Base-by-base conservation (phyloP, 495 filamentous ascomycete genomes). In the Tuber brumale region DNA sequence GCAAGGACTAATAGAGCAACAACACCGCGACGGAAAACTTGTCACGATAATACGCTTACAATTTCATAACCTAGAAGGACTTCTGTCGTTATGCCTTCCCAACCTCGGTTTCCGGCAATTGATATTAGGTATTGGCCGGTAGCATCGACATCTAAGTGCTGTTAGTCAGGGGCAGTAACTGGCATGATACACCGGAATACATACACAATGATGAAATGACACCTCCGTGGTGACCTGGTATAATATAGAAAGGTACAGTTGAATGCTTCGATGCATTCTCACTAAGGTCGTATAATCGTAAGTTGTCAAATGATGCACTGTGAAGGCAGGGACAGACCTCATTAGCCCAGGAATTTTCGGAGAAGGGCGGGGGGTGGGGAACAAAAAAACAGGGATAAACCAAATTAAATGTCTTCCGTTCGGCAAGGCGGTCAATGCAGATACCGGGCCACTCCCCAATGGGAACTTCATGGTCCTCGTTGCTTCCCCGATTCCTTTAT, bases 51-150 rank as follows among this genome's bases (percentile, higher is more conserved):
- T 23, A 90, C 84, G 8, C 88, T 79, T n/a, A 80, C 88, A 79
- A 99, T 97, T 84, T 99, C 95, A 84, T 99, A 99, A 70, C 95
- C 95, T 66, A 99, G 87, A 43, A 97, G 84, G 14, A 95, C 94
- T 85, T 99, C 95, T 2, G 95, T 97, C 42, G 88, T 90, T 43
- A 86, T 89, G n/a, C 95, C 95, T 83, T 98, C 96, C 96, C 96
- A 98, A 3, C 95, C 95, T 72, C 95, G 86, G 77, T 94, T 97
- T 1, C 95, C 95, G 44, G 92, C 94, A 3, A 92, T 91, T 3
- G 92, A 95, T 70, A 99, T 88, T 90, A 99, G 93, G 83, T 93
- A 97, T 45, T 90, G 87, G 79, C 93, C 95, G 0, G 93, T 93
- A 42, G 93, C 92, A 83, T 99, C 95, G 71, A 97, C 87, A 81